Conservation (phyloP, 805 yeast genomes). For the Pichia nakasei region DNA sequence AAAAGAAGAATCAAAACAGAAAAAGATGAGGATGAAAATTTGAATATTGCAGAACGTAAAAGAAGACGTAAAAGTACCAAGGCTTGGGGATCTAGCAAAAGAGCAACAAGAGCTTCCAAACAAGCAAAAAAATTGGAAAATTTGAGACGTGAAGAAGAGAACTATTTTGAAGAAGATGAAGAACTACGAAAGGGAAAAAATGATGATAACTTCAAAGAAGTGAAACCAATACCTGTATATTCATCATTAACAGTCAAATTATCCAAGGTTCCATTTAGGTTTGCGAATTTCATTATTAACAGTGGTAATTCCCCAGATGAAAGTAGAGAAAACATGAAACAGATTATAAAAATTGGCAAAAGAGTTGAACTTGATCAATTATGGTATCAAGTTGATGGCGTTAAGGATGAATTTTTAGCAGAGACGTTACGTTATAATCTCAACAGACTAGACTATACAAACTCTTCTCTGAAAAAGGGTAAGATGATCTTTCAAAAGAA, state of each 20-base stretch:
- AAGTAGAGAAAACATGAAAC: constrained; percentile 54
- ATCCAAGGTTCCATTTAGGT: constrained; percentile 55
- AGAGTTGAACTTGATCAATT: constrained; percentile 54
- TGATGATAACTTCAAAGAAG: constrained; percentile 32
- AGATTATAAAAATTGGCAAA: constrained; percentile 49
- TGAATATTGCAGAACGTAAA: constrained; percentile 11
- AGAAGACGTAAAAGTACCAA: constrained; percentile 16
- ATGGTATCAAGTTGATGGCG: constrained; percentile 81
- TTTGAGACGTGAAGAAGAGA: constrained; percentile 12
- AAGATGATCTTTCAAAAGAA: constrained; percentile 2
- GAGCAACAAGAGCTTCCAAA: constrained; percentile 21
- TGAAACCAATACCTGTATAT: constrained; percentile 37
- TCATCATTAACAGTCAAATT: constrained; percentile 63
- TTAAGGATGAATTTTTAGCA: constrained; percentile 56
- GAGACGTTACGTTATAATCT: constrained; percentile 54
- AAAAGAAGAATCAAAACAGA: constrained; percentile 16
- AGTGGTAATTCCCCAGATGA: constrained; percentile 52
- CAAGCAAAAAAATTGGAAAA: constrained; percentile 10
- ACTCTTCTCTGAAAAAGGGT: constrained; percentile 25
- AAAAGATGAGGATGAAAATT: constrained; percentile 14
- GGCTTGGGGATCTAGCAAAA: constrained; percentile 21
- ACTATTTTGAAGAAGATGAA: constrained; percentile 14
- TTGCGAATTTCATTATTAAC: constrained; percentile 53
- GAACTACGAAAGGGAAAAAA: constrained; percentile 21
- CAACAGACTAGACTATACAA: constrained; percentile 29